Evolutionary conservation across 176 grass and related monocot genomes (phyloP).

Genomic region (Calamus simplicifolius): DNA sequence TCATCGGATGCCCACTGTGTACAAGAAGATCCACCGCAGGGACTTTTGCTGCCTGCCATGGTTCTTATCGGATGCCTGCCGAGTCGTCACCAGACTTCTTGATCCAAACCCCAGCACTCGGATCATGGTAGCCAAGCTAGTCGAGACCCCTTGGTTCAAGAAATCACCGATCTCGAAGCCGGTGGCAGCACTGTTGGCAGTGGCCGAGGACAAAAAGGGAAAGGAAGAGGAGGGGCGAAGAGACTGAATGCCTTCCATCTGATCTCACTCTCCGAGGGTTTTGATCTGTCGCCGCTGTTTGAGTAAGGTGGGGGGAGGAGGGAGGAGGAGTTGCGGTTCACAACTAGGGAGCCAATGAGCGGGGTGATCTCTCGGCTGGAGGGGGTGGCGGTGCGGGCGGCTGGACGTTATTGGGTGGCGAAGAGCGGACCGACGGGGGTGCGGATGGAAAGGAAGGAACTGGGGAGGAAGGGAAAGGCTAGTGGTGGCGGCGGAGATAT

Average conservation of each 20-base stretch:
- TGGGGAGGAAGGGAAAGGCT: conserved; percentile 11
- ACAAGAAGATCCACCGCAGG: conserved; percentile 37
- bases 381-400: conserved; percentile 16
- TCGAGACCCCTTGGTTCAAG: conserved; percentile 31
- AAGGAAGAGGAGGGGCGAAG: neutral
- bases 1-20: too few species aligned
- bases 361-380: conserved; percentile 31
- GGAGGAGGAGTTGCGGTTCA: conserved; percentile 11
- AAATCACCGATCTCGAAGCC: conserved; percentile 2
- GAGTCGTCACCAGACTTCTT: conserved; percentile 23
- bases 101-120: conserved; percentile 31
- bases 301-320: conserved; percentile 15
- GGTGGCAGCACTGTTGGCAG: neutral
- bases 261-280: conserved; percentile 38
- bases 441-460: too few species aligned
- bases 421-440: too few species aligned
- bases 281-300: too few species aligned
- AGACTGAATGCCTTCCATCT: too few species aligned
- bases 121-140: conserved; percentile 21
- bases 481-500: conserved; percentile 25
- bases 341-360: conserved; percentile 18
- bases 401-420: conserved; percentile 21
- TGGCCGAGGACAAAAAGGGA: neutral
- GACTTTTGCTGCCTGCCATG: conserved; percentile 28
- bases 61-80: conserved; percentile 25